Evolutionary conservation across 139 green algal species (phyloP).

Genomic region (Closterium sp.): DNA sequence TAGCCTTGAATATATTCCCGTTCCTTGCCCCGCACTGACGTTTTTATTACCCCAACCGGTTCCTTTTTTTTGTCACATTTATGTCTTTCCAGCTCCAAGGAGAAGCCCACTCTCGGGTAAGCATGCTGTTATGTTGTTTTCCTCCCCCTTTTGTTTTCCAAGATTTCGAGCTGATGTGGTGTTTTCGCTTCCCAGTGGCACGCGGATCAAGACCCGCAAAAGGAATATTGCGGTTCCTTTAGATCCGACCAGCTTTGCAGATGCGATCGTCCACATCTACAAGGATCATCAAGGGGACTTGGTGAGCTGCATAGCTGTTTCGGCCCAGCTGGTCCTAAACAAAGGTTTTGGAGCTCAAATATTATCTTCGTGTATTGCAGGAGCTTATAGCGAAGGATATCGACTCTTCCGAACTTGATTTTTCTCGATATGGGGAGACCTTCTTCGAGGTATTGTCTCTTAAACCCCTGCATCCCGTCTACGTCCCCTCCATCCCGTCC

Average conservation of each 20-base stretch:
- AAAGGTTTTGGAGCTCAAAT: too few species aligned
- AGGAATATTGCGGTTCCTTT: conserved; percentile 92
- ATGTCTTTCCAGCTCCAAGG: conserved; percentile 40
- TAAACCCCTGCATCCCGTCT: background rate
- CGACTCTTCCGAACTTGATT: conserved; percentile 78
- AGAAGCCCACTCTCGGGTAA: conserved; percentile 50
- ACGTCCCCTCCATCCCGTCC: background rate
- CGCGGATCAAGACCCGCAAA: conserved; percentile 89
- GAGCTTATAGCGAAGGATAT: conserved; percentile 41
- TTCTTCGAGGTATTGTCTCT: conserved; percentile 78
- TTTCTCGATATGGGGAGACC: conserved; percentile 90
- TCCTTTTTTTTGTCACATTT: conserved; percentile 13
- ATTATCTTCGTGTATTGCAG: background rate
- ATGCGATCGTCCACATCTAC: conserved; percentile 83
- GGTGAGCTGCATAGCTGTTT: conserved; percentile 13
- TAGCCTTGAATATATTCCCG: background rate
- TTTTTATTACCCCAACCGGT: conserved; percentile 3
- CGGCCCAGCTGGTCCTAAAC: too few species aligned
- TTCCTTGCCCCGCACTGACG: background rate
- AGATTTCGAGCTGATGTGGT: background rate
- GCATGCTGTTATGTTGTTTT: conserved; percentile 3
- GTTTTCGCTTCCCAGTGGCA: conserved; percentile 39
- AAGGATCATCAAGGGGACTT: conserved; percentile 65
- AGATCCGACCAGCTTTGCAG: conserved; percentile 88
- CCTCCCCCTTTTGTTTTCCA: background rate